phyloP scores from a whole-genome alignment of 306 rosid genomes.

The Fagus crenata region DNA sequence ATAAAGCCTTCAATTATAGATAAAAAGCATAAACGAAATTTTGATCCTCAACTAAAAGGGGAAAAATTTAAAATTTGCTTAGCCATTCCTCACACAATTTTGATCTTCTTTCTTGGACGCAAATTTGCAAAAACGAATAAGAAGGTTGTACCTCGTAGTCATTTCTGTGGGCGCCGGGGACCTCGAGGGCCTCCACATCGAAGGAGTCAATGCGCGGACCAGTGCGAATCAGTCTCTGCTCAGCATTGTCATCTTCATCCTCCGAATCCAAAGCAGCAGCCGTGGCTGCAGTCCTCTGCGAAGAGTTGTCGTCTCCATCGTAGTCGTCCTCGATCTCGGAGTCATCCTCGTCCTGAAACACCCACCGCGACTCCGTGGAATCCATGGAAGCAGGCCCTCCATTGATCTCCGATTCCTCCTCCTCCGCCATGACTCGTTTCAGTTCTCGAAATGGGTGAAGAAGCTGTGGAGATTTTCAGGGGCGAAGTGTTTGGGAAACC shows the following conservation, averaged over 20 bases:
- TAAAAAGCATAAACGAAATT: no score
- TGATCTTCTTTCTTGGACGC: no score
- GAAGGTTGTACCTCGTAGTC: constrained; percentile 59
- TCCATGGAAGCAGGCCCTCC: constrained; percentile 44
- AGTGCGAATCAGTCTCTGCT: constrained; percentile 81
- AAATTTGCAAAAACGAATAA: constrained; percentile 1
- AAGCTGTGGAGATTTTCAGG: not conserved
- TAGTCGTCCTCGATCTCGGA: constrained; percentile 43
- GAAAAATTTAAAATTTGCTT: no score
- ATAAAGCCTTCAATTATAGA: no score
- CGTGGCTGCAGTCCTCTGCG: constrained; percentile 11
- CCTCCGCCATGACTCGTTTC: constrained; percentile 37
- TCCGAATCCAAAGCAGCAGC: constrained; percentile 58
- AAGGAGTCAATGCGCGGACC: constrained; percentile 93
- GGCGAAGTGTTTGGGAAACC: not conserved
- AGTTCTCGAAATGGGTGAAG: not conserved
- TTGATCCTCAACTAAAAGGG: no score
- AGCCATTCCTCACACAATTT: no score
- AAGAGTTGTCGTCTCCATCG: constrained; percentile 22
- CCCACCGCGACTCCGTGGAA: constrained; percentile 63
- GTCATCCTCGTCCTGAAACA: constrained; percentile 57
- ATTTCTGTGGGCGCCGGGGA: constrained; percentile 72
- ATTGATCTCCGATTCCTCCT: constrained; percentile 32
- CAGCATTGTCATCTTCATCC: constrained; percentile 78
- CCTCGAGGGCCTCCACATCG: constrained; percentile 97